Conservation (phyloP, 805 yeast species). For the Saccharomycopsis malanga region DNA sequence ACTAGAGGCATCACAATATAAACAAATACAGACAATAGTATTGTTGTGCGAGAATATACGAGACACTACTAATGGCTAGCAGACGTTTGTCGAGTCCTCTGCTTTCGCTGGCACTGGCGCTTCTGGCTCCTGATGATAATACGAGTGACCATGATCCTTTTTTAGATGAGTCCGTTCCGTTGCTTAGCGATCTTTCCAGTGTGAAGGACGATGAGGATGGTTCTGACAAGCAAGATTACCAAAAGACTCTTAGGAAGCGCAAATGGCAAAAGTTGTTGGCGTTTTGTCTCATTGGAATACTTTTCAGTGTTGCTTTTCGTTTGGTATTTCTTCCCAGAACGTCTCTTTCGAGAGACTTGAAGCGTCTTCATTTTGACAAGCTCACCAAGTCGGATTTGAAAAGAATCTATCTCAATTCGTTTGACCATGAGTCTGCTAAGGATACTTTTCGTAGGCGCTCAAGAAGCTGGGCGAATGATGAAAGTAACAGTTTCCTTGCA, state of each 20-base stretch:
- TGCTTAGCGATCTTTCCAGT: not conserved
- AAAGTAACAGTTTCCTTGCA: not conserved
- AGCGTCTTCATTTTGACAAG: conserved; percentile 61
- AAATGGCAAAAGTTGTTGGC: conserved; percentile 33
- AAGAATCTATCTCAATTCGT: conserved; percentile 44
- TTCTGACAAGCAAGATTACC: not conserved
- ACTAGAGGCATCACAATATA: too few species aligned
- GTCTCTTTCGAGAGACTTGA: conserved; percentile 70
- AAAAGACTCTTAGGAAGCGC: not conserved
- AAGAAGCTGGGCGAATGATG: not conserved
- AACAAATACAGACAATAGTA: too few species aligned
- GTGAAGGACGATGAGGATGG: not conserved
- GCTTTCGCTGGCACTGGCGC: not conserved
- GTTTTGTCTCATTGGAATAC: conserved; percentile 41
- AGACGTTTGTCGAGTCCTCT: not conserved
- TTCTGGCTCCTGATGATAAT: not conserved
- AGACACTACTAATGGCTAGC: too few species aligned
- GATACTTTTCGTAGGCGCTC: not conserved
- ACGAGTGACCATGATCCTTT: not conserved
- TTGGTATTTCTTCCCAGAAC: conserved; percentile 78
- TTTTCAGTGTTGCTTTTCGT: conserved; percentile 49
- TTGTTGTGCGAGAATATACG: too few species aligned
- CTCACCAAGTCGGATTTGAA: conserved; percentile 65
- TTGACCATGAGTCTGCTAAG: conserved; percentile 22
- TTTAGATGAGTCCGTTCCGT: not conserved